Percentiles rank a stretch among this genome's conserved stretches.
These are phyloP conservation scores for Penicillium canariense DNA, from an alignment of 495 filamentous ascomycete species.

Conservation along the genomic window DNA sequence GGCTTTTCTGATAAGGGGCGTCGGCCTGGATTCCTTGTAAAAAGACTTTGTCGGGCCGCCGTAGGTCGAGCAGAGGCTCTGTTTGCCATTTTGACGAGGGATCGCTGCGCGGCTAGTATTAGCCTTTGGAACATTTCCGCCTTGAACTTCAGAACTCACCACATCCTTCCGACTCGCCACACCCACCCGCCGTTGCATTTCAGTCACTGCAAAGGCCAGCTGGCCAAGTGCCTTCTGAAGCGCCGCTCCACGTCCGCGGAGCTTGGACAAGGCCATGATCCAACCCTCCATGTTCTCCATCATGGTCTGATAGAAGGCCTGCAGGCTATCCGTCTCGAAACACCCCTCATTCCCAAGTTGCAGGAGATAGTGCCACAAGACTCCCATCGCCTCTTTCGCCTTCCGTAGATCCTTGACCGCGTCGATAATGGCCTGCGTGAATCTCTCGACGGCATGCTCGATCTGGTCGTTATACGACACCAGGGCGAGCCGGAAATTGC, in stretches of 20 bases:
- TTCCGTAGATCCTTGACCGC: conserved; percentile 73
- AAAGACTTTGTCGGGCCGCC: conserved; percentile 26
- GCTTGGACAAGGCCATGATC: conserved; percentile 65
- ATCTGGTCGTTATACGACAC: conserved; percentile 87
- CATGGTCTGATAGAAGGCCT: conserved; percentile 74
- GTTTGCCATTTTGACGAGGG: conserved; percentile 18
- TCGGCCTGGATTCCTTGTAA: conserved; percentile 13
- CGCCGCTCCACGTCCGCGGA: conserved; percentile 61
- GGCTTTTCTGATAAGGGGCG: conserved; percentile 29
- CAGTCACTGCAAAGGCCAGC: conserved; percentile 64
- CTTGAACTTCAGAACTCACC: conserved; percentile 28
- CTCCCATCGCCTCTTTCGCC: conserved; percentile 71
- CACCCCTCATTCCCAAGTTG: conserved; percentile 56
- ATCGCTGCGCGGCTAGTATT: conserved; percentile 13
- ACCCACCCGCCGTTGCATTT: conserved; percentile 75
- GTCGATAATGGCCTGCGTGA: conserved; percentile 69
- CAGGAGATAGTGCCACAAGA: conserved; percentile 72
- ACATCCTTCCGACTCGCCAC: conserved; percentile 65
- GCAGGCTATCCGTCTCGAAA: conserved; percentile 42
- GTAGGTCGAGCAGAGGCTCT: conserved; percentile 12
- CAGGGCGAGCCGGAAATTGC: conserved; percentile 75
- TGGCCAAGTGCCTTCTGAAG: conserved; percentile 61
- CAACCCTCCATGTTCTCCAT: conserved; percentile 84
- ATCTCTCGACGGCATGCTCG: conserved; percentile 80
- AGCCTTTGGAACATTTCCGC: conserved; percentile 12